Percentiles rank a stretch among this genome's conserved stretches.
Evolutionary conservation across 345 rosid genomes (phyloP).

Genomic region (Microcos paniculata): DNA sequence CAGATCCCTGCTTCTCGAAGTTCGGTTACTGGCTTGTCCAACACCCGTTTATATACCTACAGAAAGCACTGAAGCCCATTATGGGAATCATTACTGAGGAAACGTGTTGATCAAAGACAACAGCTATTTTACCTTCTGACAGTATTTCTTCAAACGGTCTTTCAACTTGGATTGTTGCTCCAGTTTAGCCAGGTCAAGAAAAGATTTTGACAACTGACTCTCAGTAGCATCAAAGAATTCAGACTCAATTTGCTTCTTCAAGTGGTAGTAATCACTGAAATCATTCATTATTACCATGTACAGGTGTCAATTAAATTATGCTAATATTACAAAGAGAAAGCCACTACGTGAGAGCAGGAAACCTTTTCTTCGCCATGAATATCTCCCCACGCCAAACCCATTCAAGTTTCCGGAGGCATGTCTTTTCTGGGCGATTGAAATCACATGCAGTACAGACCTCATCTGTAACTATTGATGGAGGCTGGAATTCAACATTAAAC

Average conservation of each 20-base stretch:
- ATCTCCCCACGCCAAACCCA: slow-evolving; percentile 99
- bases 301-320: slow-evolving; percentile 19
- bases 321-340: slow-evolving; percentile 17
- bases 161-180: slow-evolving; percentile 80
- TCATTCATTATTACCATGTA: slow-evolving; percentile 17
- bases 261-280: slow-evolving; percentile 86
- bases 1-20: slow-evolving; percentile 97
- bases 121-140: slow-evolving; percentile 67
- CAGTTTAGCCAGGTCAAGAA: slow-evolving; percentile 78
- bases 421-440: slow-evolving; percentile 92
- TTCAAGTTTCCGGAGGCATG: slow-evolving; percentile 92
- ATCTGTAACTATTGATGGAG: slow-evolving; percentile 86
- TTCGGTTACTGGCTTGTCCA: slow-evolving; percentile 90
- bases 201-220: slow-evolving; percentile 66
- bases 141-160: slow-evolving; percentile 83
- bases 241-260: slow-evolving; percentile 94
- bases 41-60: slow-evolving; percentile 80
- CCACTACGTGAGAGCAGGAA: slow-evolving; percentile 4
- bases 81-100: slow-evolving; percentile 18
- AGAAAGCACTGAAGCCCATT: slow-evolving; percentile 25
- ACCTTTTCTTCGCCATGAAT: slow-evolving; percentile 90
- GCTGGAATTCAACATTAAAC: slow-evolving; percentile 55
- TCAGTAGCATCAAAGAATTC: slow-evolving; percentile 67
- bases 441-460: slow-evolving; percentile 96
- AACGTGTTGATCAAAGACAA: slow-evolving; percentile 15